These are phyloP conservation scores for Rubroshorea leprosula DNA, from an alignment of 345 rosid species.

Conservation along the genomic window DNA sequence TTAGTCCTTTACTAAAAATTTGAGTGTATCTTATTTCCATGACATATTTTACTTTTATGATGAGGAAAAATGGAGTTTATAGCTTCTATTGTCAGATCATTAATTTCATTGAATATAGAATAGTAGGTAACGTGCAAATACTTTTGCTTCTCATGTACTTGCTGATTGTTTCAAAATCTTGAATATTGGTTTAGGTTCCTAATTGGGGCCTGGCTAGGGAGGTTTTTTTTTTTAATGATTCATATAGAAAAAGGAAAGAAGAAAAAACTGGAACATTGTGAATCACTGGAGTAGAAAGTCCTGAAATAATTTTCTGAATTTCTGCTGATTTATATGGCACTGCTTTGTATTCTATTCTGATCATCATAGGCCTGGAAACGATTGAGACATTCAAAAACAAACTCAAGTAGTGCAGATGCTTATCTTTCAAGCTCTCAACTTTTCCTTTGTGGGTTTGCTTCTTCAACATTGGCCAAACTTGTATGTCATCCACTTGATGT, in stretches of 20 bases:
- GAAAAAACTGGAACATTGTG: not conserved
- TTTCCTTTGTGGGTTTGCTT: slow-evolving; percentile 77
- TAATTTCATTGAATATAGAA: no score
- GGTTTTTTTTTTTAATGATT: no score
- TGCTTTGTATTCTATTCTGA: not conserved
- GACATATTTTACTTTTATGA: not conserved
- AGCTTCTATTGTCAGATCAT: no score
- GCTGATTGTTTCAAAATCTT: no score
- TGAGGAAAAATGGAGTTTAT: no score
- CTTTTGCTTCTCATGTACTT: no score
- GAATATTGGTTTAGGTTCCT: no score
- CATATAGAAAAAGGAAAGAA: no score
- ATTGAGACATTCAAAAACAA: slow-evolving; percentile 26
- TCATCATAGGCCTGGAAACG: slow-evolving; percentile 64
- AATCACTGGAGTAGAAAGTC: no score
- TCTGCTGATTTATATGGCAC: not conserved
- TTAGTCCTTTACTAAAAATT: not conserved
- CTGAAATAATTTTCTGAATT: no score
- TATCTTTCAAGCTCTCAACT: slow-evolving; percentile 73
- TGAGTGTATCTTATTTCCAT: not conserved
- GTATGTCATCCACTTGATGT: slow-evolving; percentile 98
- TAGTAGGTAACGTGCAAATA: no score
- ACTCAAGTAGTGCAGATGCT: slow-evolving; percentile 30
- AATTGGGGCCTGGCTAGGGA: no score
- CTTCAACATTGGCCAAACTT: slow-evolving; percentile 98